Conservation (phyloP, 345 rosid species). For the Eucalyptus grandis region DNA sequence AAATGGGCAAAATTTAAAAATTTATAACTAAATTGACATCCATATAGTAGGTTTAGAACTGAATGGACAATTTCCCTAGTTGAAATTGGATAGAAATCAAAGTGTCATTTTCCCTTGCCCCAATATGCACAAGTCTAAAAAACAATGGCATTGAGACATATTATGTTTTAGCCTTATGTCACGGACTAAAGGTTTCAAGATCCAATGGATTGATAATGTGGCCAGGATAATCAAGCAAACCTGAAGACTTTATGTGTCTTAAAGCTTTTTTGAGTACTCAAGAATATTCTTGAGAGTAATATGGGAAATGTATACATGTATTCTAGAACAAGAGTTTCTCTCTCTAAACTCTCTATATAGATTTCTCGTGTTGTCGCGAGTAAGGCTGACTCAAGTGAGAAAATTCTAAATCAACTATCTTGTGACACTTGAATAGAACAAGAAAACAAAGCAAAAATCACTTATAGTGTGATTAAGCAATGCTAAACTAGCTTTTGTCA, state of each 20-base stretch:
- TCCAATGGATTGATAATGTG: not conserved
- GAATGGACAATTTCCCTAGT: not conserved
- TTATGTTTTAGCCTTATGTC: not conserved
- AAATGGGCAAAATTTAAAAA: not conserved
- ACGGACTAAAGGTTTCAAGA: too few relatives aligned
- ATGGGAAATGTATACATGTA: not conserved
- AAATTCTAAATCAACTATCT: not conserved
- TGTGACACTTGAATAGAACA: not conserved
- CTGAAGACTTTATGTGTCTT: not conserved
- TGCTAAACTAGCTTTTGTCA: not conserved
- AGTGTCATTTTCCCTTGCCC: not conserved
- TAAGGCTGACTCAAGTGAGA: not conserved
- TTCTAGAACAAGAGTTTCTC: not conserved
- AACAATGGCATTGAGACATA: not conserved
- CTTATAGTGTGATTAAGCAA: not conserved
- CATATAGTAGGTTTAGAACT: rapidly evolving
- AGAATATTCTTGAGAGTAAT: not conserved
- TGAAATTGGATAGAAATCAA: not conserved
- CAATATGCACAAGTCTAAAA: not conserved
- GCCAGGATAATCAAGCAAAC: not conserved
- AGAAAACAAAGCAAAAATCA: not conserved
- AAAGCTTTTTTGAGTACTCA: not conserved
- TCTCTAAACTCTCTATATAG: not conserved
- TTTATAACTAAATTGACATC: not conserved
- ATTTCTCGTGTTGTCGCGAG: not conserved